Percentiles rank a stretch among this genome's conserved stretches.
Conservation (phyloP, 352 stramenopile species). For the Phytopythium cucurbitacearum region DNA sequence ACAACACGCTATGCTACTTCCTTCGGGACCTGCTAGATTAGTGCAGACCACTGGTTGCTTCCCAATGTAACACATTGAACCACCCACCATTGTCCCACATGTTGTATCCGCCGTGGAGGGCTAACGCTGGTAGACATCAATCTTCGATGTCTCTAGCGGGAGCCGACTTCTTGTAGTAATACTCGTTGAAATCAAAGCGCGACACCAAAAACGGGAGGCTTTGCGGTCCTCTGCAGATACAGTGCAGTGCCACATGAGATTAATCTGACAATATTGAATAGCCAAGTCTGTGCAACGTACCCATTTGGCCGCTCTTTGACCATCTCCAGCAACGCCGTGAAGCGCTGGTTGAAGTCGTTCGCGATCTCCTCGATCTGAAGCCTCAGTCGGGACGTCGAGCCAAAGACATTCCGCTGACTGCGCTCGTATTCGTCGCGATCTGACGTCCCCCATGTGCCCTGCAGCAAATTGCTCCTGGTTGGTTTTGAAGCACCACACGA, state of each 20-base stretch:
- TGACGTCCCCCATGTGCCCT: conserved; percentile 60
- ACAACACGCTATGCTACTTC: conserved; percentile 72
- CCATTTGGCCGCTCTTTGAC: conserved; percentile 48
- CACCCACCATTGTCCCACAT: too few relatives aligned
- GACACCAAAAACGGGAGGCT: conserved; percentile 84
- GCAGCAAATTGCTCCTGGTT: not conserved
- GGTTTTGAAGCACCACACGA: not conserved
- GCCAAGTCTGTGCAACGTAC: conserved; percentile 23
- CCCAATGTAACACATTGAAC: too few relatives aligned
- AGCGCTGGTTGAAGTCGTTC: conserved; percentile 57
- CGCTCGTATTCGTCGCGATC: conserved; percentile 50
- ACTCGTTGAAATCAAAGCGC: conserved; percentile 92
- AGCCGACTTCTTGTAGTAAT: conserved; percentile 61
- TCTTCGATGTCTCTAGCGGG: conserved; percentile 30
- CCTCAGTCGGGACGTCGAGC: conserved; percentile 40
- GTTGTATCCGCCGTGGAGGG: too few relatives aligned
- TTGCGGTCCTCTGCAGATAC: conserved; percentile 47
- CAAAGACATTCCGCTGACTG: conserved; percentile 31
- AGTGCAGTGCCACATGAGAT: not conserved
- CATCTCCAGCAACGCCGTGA: conserved; percentile 68
- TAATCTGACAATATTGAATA: conserved; percentile 1
- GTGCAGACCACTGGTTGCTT: not conserved
- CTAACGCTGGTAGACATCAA: not conserved
- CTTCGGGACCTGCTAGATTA: conserved; percentile 61
- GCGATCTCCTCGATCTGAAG: conserved; percentile 64